Base-by-base conservation (phyloP, 2,329 filamentous ascomycete genomes). In the Mycocentrospora acerina region DNA sequence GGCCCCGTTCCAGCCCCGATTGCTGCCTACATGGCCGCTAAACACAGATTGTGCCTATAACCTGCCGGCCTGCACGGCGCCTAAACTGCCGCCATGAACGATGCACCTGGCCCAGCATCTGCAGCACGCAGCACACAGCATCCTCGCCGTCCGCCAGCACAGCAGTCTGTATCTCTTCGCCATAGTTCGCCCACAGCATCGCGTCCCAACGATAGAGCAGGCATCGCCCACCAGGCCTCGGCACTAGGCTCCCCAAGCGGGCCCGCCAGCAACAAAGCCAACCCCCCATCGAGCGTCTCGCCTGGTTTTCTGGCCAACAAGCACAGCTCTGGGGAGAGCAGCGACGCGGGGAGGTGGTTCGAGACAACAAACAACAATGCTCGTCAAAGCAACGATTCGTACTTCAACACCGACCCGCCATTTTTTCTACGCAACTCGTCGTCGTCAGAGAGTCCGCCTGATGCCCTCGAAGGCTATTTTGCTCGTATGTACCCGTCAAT, bases 311-410 rank as follows among this genome's bases (percentile, higher is more conserved):
- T 44, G 24, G 48, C 53, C 44, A 46, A 66, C 58, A 69, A 69
- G 48, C 51, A 66, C 37, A 74, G 71, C 43, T 76, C 73, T 1
- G 71, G 71, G 12, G 73, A 76, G 55, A 76, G 72, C 56, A 76
- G 73, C 50, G 74, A 75, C 46, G 72, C 71, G 2, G 72, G 74
- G 14, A 69, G 68, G 31, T 78, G 75, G 75, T 78, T 77, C 35
- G 72, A 77, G 31, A 69, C 66, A 28, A 73, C 69, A 25, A 78
- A 78, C 62, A 73, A 74, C 54, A 67, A 73, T 22, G 69, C 71
- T 11, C 53, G 54, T 13, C 67, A 67, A 33, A 60, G 62, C 38
- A 62, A 57, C 37, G 41, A 63, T 2, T 55, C 64, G 0, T 70
- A 71, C 32, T 53, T 61, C 35, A 72, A 75, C 52, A 71, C 70